Base-by-base conservation (phyloP, 768 basidiomycete species). In the Lentinula guzmanii region DNA sequence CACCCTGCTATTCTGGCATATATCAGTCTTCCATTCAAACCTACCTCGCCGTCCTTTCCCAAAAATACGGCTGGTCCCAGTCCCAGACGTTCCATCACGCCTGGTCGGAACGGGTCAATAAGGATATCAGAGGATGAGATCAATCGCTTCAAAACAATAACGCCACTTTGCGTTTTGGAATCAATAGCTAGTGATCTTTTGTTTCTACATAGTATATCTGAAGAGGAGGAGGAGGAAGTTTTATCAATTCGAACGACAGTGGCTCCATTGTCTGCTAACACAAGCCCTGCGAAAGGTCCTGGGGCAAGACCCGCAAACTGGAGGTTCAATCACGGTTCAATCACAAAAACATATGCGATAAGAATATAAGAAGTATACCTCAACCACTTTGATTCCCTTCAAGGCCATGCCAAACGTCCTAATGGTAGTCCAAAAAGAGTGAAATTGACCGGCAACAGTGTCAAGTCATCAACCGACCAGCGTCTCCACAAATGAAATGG, bases 281-380 rank as follows among this genome's bases (percentile, higher is more conserved):
- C 69, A 50, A 93, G 79, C 34, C 89, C 90, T 8, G 89, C 84
- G 65, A 90, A 93, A 0, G 91, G 91, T 1, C 84, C 91, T 1
- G 91, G 91, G 4, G 91, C 91, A 33, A 93, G 79, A 33, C 90
- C 91, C 21, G 86, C 91, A 67, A 93, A 91, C 89, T 93, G 21
- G 9, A 52, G 51, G 37, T 34, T 16, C 8, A 33, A 9, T 16
- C 3, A 46, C 7, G n/a, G 37, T 34, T 16, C 8, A 33, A 9
- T 16, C 3, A 46, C 7, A 7, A 8, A 24, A 48, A 21, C 18
- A 7, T 3, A 35, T 2, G 10, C 48, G 8, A 24, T 42, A 13
- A n/a, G 15, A 16, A 9, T 7, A 39, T 50, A n/a, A 41, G 42
- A 52, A 21, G 16, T 16, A 48, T 52, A 56, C 28, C 65, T 31